These are phyloP conservation scores for Triticum dicoccoides DNA, from an alignment of 176 grass and related monocot species.

Conservation along the genomic window DNA sequence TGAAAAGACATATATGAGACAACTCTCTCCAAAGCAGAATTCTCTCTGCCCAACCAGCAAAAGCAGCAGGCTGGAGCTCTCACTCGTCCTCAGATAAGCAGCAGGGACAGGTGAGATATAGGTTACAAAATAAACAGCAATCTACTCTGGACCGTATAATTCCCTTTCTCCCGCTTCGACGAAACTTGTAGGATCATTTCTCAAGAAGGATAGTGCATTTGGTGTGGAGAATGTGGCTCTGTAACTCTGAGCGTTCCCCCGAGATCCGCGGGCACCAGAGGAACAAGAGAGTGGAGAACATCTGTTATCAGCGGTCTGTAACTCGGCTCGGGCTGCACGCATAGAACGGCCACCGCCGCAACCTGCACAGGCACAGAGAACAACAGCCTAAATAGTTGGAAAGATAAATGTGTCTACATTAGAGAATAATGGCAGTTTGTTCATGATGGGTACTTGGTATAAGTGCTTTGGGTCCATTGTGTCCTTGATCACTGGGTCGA, in stretches of 20 bases:
- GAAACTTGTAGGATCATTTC: neutral
- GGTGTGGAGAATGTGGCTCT: constrained; percentile 44
- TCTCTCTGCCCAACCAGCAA: constrained; percentile 11
- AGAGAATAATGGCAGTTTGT: constrained; percentile 6
- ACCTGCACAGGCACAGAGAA: constrained; percentile 50
- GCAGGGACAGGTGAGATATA: constrained; percentile 31
- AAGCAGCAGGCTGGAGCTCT: constrained; percentile 25
- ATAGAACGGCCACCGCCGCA: constrained; percentile 87
- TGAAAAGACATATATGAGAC: neutral
- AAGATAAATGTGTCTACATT: constrained; percentile 7
- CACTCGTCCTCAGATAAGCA: constrained; percentile 3
- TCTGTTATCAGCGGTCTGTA: constrained; percentile 96
- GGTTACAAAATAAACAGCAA: constrained; percentile 9
- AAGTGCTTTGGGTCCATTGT: constrained; percentile 94
- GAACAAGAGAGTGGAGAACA: constrained; percentile 92
- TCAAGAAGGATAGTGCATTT: constrained; percentile 32
- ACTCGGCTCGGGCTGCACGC: constrained; percentile 90
- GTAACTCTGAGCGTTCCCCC: constrained; percentile 68
- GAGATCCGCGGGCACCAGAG: constrained; percentile 82
- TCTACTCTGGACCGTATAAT: neutral
- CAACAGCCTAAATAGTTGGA: neutral
- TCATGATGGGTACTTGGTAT: constrained; percentile 66
- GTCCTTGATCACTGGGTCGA: constrained; percentile 91
- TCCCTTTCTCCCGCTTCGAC: neutral
- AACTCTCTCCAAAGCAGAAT: constrained; percentile 30